Evolutionary conservation across 2,329 filamentous ascomycete species (phyloP), one percentile per base, ranked within the genome.

Genomic region (Botrytis cinerea): DNA sequence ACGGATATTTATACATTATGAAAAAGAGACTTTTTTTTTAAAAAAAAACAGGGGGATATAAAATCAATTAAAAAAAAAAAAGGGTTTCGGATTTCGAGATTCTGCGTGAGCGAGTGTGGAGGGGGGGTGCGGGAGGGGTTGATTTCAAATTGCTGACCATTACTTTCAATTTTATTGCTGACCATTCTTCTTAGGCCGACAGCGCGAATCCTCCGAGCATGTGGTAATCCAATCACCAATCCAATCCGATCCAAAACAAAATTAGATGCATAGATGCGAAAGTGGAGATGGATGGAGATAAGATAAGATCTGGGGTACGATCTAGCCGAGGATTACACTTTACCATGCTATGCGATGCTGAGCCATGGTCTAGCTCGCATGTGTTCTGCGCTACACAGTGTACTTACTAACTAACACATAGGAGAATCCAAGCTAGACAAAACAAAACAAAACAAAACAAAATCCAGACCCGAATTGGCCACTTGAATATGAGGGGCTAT

Each of bases 71-170:
- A 32, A 32, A 38, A 32, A 32, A 32, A 38, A 38, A 38, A 38
- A 8, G 7, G 35, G 35, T 38, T 38, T 38, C 5, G 35, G 35
- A 38, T 38, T 38, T 38, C 35, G 35, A 38, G 4, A 38, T 38
- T 38, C 35, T 38, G 35, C 35, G 35, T 38, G 35, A 38, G 7
- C 4, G 35, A 22, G 59, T 8, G 8, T 25, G 48, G 12, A 18
- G 9, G 10, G 25, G 25, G 38, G 16, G 16, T 32, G 46, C n/a
- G 66, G 28, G 32, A 38, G 35, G 18, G 20, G 18, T 45, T 45
- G 38, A 43, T 72, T 67, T 67, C 45, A 16, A 72, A 72, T 67
- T 72, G 70, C 70, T 67, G 70, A 67, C 70, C 60, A 59, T 38
- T 62, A 38, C 35, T 38, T 60, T 32, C 32, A 28, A n/a, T 51